These are phyloP conservation scores for Gracilaria gracilis DNA, from an alignment of 23 red algal species.

Conservation along the genomic window DNA sequence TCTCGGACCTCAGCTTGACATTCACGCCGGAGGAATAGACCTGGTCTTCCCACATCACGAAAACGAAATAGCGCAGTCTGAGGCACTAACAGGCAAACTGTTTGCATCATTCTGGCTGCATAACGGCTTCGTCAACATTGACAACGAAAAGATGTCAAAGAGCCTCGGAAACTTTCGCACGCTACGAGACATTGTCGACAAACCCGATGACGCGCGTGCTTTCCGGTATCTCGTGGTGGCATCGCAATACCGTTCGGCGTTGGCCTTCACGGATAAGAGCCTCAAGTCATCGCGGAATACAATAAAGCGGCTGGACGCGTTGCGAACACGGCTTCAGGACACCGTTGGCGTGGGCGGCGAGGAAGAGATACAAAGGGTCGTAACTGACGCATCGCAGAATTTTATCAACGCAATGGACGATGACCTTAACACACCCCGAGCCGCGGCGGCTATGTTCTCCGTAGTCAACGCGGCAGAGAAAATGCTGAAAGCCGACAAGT, in stretches of 20 bases:
- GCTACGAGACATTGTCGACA: constrained; percentile 77
- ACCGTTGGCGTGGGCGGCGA: constrained; percentile 4
- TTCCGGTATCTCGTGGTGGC: constrained; percentile 91
- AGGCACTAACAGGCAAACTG: constrained; percentile 73
- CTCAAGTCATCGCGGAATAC: constrained; percentile 78
- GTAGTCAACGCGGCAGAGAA: constrained; percentile 74
- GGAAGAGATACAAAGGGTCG: constrained; percentile 5
- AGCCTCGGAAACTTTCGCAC: constrained; percentile 91
- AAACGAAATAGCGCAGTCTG: constrained; percentile 96
- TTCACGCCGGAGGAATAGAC: constrained; percentile 96
- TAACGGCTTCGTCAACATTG: constrained; percentile 98
- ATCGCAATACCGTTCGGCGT: constrained; percentile 91
- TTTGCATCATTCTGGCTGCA: constrained; percentile 95
- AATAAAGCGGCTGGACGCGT: constrained; percentile 80
- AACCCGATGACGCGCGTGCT: constrained; percentile 74
- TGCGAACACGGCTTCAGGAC: constrained; percentile 61
- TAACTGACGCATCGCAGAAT: constrained; percentile 18
- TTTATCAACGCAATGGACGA: constrained; percentile 89
- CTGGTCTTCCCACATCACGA: constrained; percentile 99
- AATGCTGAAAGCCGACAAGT: constrained; percentile 21
- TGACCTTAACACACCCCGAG: constrained; percentile 96
- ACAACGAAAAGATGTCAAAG: constrained; percentile 98
- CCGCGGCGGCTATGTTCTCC: constrained; percentile 86
- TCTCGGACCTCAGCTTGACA: constrained; percentile 88
- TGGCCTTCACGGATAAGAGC: constrained; percentile 80